Percentiles rank a stretch among this genome's conserved stretches.
Evolutionary conservation across 169 alveolate species (phyloP).

Genomic region (Eimeria acervulina): DNA sequence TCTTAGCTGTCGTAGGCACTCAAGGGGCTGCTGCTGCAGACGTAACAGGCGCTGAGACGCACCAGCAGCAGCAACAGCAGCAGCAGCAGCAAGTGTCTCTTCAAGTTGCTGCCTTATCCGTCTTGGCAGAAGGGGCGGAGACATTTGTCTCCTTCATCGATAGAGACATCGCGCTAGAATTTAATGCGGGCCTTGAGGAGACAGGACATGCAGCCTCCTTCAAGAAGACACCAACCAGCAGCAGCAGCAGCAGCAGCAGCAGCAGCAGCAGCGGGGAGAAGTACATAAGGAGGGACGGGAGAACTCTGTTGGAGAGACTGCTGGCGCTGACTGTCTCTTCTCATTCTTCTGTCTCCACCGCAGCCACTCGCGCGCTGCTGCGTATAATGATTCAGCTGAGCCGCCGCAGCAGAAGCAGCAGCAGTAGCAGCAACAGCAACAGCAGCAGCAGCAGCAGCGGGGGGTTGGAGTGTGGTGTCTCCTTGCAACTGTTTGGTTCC

Average conservation of each 20-base stretch:
- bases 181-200: neutral
- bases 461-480: neutral
- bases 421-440: conserved; percentile 10
- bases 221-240: neutral
- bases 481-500: neutral
- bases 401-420: neutral
- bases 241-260: neutral
- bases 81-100: neutral
- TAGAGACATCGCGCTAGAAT: neutral
- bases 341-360: neutral
- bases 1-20: neutral
- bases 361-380: conserved; percentile 17
- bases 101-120: neutral
- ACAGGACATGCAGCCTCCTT: neutral
- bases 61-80: neutral
- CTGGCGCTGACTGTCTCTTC: neutral
- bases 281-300: neutral
- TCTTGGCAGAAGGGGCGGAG: conserved; percentile 10
- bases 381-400: neutral
- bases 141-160: neutral
- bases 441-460: conserved; percentile 31
- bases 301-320: conserved; percentile 15
- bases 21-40: neutral
- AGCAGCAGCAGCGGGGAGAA: neutral
- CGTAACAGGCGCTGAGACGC: neutral